Base-by-base conservation (phyloP, 345 rosid genomes). In the Populus pruinosa region DNA sequence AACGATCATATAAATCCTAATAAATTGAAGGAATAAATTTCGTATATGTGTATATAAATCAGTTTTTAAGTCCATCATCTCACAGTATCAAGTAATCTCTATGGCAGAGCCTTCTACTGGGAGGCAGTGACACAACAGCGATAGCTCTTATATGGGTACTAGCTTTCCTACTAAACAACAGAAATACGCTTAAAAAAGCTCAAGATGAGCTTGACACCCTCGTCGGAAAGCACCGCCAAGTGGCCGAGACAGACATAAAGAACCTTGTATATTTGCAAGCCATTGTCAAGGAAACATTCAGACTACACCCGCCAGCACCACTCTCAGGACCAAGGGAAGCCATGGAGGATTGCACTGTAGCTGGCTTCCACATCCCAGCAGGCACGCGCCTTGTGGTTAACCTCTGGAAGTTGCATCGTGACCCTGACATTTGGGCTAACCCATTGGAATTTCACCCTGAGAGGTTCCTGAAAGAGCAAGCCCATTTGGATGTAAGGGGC, bases 231-330 rank as follows among this genome's bases (percentile, higher is more conserved):
- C 38, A 71, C 29, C 72, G 49, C 25, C 77, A 27, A 77, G 81
- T 67, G 43, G 38, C 29, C 1, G 81, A 73, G 23, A 35, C 69
- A 12, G 72, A 73, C 47, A 41, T 67, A 11, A 68, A 23, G 44
- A 79, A 73, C 25, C 77, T 79, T 6, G 41, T 59, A 33, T 79
- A 79, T 59, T 38, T 79, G 13, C 81, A 79, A 38, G 81, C 81
- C 21, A 68, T 79, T 67, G 73, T 79, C 59, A 72, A 73, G 39
- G 81, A 79, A 67, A 73, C 81, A 20, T n/a, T 79, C 33, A 67
- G 77, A 38, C 29, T 79, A 33, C 9, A 79, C 47, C 77, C 77
- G 4, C 14, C 73, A 1, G 23, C 4, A 8, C 81, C 81, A 38
- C 59, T 79, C 21, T 53, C 73, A 29, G 61, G 4, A 5, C 67